Percentiles rank a stretch among this genome's conserved stretches.
These are phyloP conservation scores for Aurifilum marmelostoma DNA, from an alignment of 2,329 filamentous ascomycete species.

Conservation along the genomic window DNA sequence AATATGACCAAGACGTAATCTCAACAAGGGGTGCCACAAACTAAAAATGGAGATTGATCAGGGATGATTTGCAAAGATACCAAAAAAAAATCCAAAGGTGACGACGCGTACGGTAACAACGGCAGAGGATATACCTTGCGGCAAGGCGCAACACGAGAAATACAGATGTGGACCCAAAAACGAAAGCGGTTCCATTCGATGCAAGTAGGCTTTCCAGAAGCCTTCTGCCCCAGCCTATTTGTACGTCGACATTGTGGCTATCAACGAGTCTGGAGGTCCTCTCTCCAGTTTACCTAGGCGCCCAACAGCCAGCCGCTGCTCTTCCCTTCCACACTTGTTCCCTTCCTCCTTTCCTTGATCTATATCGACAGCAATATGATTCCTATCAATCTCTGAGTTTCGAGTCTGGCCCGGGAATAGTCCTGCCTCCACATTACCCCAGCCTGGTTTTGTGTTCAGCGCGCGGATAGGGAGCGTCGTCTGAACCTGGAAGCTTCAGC, in stretches of 20 bases:
- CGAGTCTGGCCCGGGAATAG: neutral
- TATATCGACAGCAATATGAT: neutral
- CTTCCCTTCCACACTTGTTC: neutral
- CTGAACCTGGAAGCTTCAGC: neutral
- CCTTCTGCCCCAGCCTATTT: neutral
- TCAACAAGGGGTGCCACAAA: neutral
- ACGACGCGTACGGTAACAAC: conserved; percentile 11
- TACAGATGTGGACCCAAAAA: neutral
- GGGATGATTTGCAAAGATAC: neutral
- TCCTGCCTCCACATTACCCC: neutral
- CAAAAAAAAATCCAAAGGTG: too few relatives aligned
- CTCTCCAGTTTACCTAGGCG: conserved; percentile 4
- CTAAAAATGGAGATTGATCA: neutral
- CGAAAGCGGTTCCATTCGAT: neutral
- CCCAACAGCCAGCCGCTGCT: neutral
- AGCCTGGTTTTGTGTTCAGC: neutral
- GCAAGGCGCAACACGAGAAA: neutral
- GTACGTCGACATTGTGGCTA: conserved; percentile 5
- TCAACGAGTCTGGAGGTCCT: neutral
- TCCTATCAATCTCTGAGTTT: neutral
- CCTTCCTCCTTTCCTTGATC: neutral
- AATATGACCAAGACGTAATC: neutral
- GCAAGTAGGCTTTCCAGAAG: neutral
- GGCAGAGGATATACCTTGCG: neutral
- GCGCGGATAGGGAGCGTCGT: neutral